Evolutionary conservation across 2,329 filamentous ascomycete species (phyloP), one percentile per base, ranked within the genome.

Genomic region (Colletotrichum salicis): DNA sequence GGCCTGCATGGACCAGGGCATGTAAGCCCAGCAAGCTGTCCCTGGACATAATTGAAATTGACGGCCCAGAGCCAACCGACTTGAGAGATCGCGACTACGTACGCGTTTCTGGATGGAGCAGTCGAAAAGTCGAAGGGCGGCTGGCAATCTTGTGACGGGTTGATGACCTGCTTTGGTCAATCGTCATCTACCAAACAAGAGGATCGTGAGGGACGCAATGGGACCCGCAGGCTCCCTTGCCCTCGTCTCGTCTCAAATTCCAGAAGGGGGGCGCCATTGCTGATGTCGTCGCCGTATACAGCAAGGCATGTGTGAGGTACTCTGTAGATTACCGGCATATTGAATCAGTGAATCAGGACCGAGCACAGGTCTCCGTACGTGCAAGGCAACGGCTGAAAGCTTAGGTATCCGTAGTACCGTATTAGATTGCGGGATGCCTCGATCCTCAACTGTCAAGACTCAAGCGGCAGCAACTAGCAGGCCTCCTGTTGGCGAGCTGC

Each of bases 31-130:
- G 27, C 22, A 48, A 69, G 54, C 58, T 51, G 58, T 68, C 22
- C 64, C 51, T 68, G 41, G 69, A 27, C 51, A 37, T 19, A 56
- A 60, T 60, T 69, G 59, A 69, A 71, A 68, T 71, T 69, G 64
- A 69, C 52, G 65, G 69, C 62, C 64, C 64, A 64, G 29, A 59
- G 64, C 48, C 45, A 59, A 60, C 55, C 48, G 51, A 54, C 27
- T 35, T 15, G 33, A 37, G 41, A 62, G 41, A 62, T 68, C 31
- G 41, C 31, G 52, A 56, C 59, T 51, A 41, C 54, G 55, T 37
- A 35, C 54, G 54, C 55, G 59, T 54, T 51, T 37, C n/a, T 31
- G 29, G 12, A n/a, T 29, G 58, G 48, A 24, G 56, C 33, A 27
- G 35, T 27, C 33, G 22, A 55, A 45, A 54, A 54, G 33, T n/a